Evolutionary conservation across 306 rosid species (phyloP).

Genomic region (Vigna unguiculata): DNA sequence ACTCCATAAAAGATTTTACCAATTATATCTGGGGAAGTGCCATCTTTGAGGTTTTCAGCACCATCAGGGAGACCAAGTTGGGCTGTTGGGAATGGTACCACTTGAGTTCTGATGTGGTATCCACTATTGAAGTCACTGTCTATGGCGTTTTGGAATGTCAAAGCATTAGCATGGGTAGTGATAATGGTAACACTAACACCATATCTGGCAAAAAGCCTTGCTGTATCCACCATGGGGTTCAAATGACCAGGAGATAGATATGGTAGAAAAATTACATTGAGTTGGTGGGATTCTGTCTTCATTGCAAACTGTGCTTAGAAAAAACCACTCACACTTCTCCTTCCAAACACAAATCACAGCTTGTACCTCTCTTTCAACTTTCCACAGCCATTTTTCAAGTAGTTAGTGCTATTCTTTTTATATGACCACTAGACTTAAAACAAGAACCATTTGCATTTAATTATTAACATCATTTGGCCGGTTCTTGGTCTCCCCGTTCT

Average conservation of each 20-base stretch:
- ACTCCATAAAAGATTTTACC: constrained; percentile 30
- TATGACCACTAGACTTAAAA: not conserved
- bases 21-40: constrained; percentile 21
- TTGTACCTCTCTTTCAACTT: constrained; percentile 30
- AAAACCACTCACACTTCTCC: constrained; percentile 54
- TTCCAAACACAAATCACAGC: constrained; percentile 54
- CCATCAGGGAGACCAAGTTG: constrained; percentile 48
- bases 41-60: constrained; percentile 36
- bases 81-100: constrained; percentile 42
- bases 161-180: constrained; percentile 46
- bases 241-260: constrained; percentile 45
- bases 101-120: constrained; percentile 27
- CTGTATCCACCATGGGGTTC: constrained; percentile 47
- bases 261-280: constrained; percentile 41
- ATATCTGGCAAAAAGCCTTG: constrained; percentile 48
- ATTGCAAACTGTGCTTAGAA: constrained; percentile 25
- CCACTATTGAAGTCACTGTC: constrained; percentile 37
- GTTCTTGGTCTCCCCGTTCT: constrained; percentile 7
- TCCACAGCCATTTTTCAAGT: constrained; percentile 16
- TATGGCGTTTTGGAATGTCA: constrained; percentile 42
- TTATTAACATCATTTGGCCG: not conserved
- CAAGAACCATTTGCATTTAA: not conserved
- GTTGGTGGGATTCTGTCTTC: not conserved
- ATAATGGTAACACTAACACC: constrained; percentile 45
- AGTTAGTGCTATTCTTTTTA: constrained; percentile 40